Percentiles rank a stretch among this genome's conserved stretches.
Conservation (phyloP, 2,329 filamentous ascomycete genomes). For the Diaporthe caulivora region DNA sequence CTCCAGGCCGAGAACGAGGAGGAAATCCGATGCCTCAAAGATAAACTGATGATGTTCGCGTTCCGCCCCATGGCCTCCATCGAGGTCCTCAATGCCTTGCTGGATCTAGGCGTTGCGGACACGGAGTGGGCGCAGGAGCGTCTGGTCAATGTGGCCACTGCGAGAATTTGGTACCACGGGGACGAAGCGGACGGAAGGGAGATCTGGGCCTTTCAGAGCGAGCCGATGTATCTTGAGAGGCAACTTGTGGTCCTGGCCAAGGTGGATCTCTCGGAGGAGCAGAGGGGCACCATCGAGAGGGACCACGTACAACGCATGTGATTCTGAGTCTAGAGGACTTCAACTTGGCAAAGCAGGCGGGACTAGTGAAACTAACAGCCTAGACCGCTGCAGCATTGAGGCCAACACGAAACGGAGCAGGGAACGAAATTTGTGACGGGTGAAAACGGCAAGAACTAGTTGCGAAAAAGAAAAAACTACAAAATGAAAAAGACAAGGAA, state of each 20-base stretch:
- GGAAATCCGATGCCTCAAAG: not conserved
- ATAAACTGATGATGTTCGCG: not conserved
- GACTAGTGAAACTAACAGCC: not conserved
- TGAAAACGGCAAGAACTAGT: not conserved
- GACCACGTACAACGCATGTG: not conserved
- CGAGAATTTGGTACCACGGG: not conserved
- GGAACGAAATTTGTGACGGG: not conserved
- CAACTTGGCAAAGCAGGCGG: not conserved
- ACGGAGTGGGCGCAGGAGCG: not conserved
- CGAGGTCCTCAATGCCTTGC: not conserved
- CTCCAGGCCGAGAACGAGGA: not conserved
- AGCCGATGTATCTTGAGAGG: not conserved
- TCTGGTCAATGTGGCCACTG: not conserved
- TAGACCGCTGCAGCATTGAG: not conserved
- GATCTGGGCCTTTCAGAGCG: not conserved
- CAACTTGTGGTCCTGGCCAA: not conserved
- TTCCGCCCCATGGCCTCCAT: not conserved
- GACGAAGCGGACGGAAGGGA: not conserved
- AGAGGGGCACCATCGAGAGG: not conserved
- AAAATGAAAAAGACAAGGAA: not conserved
- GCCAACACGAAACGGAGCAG: not conserved
- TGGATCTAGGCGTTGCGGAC: not conserved
- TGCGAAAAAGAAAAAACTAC: not conserved
- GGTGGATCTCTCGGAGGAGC: not conserved
- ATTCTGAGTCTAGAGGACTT: not conserved